phyloP scores from a whole-genome alignment of 1,139 yeast species.

The Yamadazyma triangularis region DNA sequence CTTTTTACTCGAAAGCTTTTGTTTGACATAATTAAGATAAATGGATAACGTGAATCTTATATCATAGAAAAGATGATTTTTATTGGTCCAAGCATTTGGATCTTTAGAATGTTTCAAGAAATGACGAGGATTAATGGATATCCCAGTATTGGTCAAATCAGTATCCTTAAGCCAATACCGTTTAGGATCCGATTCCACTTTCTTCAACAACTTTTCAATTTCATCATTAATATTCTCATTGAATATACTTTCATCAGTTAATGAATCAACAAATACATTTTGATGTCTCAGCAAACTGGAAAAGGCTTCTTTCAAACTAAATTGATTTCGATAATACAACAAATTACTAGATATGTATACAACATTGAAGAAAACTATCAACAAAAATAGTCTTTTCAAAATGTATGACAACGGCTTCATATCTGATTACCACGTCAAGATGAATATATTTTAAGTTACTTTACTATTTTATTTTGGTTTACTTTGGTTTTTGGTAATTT shows the following conservation, averaged over 20 bases:
- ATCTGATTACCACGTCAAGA: too few species aligned
- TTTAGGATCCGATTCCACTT: conserved; percentile 15
- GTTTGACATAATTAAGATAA: conserved; percentile 24
- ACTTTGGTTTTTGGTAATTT: too few species aligned
- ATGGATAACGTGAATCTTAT: conserved; percentile 37
- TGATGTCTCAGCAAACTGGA: not conserved
- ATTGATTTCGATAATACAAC: conserved; percentile 8
- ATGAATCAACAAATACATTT: not conserved
- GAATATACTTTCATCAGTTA: not conserved
- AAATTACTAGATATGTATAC: conserved; percentile 9
- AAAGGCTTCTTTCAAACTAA: conserved; percentile 6
- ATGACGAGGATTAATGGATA: conserved; percentile 14
- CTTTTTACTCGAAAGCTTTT: conserved; percentile 6
- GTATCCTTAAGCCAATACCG: conserved; percentile 22
- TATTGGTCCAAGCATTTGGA: conserved; percentile 15
- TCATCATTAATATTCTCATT: conserved; percentile 10
- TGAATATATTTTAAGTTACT: too few species aligned
- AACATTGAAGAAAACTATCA: conserved; percentile 5
- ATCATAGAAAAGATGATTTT: conserved; percentile 25
- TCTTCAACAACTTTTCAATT: conserved; percentile 10
- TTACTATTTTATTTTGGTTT: too few species aligned
- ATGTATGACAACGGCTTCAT: conserved; percentile 1
- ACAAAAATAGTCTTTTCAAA: conserved; percentile 2
- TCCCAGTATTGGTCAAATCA: conserved; percentile 14
- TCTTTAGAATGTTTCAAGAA: conserved; percentile 11